These are phyloP conservation scores for Aspergillus candidus DNA, from an alignment of 2,329 filamentous ascomycete species.

Conservation along the genomic window DNA sequence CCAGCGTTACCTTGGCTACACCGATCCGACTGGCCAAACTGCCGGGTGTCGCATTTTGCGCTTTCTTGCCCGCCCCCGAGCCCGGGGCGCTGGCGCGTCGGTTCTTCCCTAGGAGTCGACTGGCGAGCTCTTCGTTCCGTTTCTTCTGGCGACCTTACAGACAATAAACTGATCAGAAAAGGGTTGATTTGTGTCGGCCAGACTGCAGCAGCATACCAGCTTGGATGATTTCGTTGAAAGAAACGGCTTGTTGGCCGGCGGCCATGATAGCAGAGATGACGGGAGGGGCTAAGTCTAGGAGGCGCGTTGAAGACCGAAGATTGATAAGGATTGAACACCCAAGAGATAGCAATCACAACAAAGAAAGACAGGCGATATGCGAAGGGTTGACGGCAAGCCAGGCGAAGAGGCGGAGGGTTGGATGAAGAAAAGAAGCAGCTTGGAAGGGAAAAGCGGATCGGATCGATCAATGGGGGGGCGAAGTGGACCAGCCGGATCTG, in stretches of 20 bases:
- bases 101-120: slow-evolving; percentile 53
- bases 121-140: slow-evolving; percentile 52
- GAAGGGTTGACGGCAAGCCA: not conserved
- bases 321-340: not conserved
- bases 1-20: slow-evolving; percentile 47
- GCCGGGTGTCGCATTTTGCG: slow-evolving; percentile 39
- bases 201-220: slow-evolving; percentile 34
- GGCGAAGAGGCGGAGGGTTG: not conserved
- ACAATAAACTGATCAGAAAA: slow-evolving; percentile 1
- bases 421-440: not conserved
- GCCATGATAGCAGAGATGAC: slow-evolving; percentile 26
- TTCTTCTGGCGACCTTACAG: slow-evolving; percentile 47
- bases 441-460: not conserved
- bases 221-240: slow-evolving; percentile 49
- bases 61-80: slow-evolving; percentile 35
- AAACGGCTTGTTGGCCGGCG: slow-evolving; percentile 31
- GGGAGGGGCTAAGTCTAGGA: not conserved
- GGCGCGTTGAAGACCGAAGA: not conserved
- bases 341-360: too few relatives aligned
- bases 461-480: too few relatives aligned
- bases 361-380: not conserved
- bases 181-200: not conserved
- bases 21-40: slow-evolving; percentile 56
- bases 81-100: slow-evolving; percentile 45
- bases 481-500: too few relatives aligned